Conservation (phyloP, 2,329 filamentous ascomycete species). For the Xylaria sp. region DNA sequence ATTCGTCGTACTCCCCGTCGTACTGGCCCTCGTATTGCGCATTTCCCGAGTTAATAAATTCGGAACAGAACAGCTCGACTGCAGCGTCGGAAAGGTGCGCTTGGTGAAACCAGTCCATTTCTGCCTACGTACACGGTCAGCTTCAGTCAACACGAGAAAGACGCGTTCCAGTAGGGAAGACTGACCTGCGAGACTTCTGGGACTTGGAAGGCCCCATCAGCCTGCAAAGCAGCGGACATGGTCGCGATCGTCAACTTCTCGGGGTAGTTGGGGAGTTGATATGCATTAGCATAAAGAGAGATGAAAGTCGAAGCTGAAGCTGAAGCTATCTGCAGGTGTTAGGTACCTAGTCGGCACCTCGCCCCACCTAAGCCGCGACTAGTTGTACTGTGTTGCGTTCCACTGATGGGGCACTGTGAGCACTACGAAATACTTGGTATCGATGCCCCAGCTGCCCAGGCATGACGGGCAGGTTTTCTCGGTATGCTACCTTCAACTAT, state of each 20-base stretch:
- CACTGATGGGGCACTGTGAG: neutral
- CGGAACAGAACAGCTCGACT: slow-evolving; percentile 47
- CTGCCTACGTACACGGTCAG: slow-evolving; percentile 51
- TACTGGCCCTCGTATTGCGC: slow-evolving; percentile 20
- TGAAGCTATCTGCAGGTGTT: neutral
- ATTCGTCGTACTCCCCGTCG: slow-evolving; percentile 36
- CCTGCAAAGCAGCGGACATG: slow-evolving; percentile 28
- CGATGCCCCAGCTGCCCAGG: too few species aligned
- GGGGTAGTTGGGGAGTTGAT: neutral
- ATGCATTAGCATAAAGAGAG: neutral
- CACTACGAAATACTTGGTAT: neutral
- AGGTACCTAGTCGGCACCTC: neutral
- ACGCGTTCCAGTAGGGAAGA: neutral
- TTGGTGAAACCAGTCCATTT: slow-evolving; percentile 60
- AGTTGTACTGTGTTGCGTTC: neutral
- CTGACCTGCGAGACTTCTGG: slow-evolving; percentile 45
- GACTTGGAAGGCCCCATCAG: slow-evolving; percentile 26
- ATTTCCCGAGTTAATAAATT: slow-evolving; percentile 46
- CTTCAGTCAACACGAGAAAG: slow-evolving; percentile 24
- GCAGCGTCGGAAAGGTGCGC: slow-evolving; percentile 60
- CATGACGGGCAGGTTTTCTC: too few species aligned
- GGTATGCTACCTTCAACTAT: neutral
- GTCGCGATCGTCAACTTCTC: neutral
- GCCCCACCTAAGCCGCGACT: neutral
- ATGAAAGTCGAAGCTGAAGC: neutral